Base-by-base conservation (phyloP, 768 basidiomycete species). In the Trametes cinnabarina region DNA sequence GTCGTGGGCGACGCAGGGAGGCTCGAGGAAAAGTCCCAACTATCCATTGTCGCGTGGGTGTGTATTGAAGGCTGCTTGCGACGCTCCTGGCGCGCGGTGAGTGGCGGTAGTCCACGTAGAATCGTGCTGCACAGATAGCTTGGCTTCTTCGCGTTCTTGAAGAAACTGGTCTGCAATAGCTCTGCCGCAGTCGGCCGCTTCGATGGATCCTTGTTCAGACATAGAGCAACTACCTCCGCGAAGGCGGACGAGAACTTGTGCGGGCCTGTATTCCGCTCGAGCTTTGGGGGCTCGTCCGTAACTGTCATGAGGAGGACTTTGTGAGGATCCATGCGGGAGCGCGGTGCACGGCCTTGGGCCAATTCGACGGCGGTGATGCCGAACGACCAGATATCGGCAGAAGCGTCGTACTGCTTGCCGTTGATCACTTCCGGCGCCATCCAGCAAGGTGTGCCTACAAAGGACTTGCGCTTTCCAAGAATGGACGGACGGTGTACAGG, bases 371-470 rank as follows among this genome's bases (percentile, higher is more conserved):
- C 89, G n/a, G 94, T 96, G 57, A 98, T 94, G 12, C 92, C 95
- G 69, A 97, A 90, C 57, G 91, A 94, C 94, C 94, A 98, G 57
- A 98, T 94, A 68, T 98, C 95, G 19, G 92, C 92, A 62, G 86
- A 82, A 12, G 85, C 81, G 68, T 95, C 93, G 69, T 95, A 96
- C 54, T 84, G 82, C 63, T 82, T 82, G 48, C 93, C 90, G 63
- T 88, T 82, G 46, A 98, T 90, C 22, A 97, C 81, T 65, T 98
- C 95, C 2, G 95, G 95, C 0, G 95, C 92, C 94, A 97, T 98
- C 92, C 92, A 97, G 69, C 90, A 92, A 1, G 95, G 95, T 84
- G 94, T 97, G 47, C 95, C 95, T 14, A 97, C 95, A 67, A 97
- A 97, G 10, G 88, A 91, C 68, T 88, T 91, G 55, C 94, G 82